phyloP scores from a whole-genome alignment of 495 filamentous ascomycete genomes.

The Annulohypoxylon stygium region DNA sequence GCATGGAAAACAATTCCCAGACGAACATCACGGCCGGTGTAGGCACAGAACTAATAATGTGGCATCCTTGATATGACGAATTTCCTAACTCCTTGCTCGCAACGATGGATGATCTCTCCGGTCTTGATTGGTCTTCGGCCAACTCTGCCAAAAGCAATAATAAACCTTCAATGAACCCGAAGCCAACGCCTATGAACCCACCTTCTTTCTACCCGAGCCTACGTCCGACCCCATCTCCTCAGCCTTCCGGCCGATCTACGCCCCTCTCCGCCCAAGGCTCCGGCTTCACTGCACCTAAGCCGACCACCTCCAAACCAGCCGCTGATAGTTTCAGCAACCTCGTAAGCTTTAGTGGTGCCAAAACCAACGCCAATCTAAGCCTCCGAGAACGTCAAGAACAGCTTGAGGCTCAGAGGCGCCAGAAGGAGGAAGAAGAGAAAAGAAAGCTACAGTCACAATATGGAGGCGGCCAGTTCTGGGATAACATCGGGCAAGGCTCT shows the following conservation, averaged over 20 bases:
- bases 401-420: slow-evolving; percentile 80
- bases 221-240: slow-evolving; percentile 70
- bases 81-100: slow-evolving; percentile 13
- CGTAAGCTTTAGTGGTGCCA: slow-evolving; percentile 79
- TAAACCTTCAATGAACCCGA: slow-evolving; percentile 59
- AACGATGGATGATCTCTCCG: slow-evolving; percentile 68
- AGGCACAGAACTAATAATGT: slow-evolving; percentile 35
- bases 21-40: slow-evolving; percentile 27
- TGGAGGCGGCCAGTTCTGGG: slow-evolving; percentile 79
- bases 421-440: slow-evolving; percentile 78
- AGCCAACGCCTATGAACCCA: slow-evolving; percentile 60
- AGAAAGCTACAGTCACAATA: slow-evolving; percentile 79
- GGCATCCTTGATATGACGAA: slow-evolving; percentile 46
- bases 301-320: slow-evolving; percentile 71
- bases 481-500: slow-evolving; percentile 64
- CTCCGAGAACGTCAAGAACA: slow-evolving; percentile 87
- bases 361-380: slow-evolving; percentile 76
- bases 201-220: slow-evolving; percentile 70
- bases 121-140: slow-evolving; percentile 66
- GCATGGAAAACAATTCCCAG: slow-evolving; percentile 32
- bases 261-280: slow-evolving; percentile 71
- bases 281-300: slow-evolving; percentile 61
- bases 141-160: slow-evolving; percentile 54
- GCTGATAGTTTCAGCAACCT: slow-evolving; percentile 92
- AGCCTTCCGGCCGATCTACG: slow-evolving; percentile 75